Conservation (phyloP, 306 rosid genomes). For the Purshia tridentata region DNA sequence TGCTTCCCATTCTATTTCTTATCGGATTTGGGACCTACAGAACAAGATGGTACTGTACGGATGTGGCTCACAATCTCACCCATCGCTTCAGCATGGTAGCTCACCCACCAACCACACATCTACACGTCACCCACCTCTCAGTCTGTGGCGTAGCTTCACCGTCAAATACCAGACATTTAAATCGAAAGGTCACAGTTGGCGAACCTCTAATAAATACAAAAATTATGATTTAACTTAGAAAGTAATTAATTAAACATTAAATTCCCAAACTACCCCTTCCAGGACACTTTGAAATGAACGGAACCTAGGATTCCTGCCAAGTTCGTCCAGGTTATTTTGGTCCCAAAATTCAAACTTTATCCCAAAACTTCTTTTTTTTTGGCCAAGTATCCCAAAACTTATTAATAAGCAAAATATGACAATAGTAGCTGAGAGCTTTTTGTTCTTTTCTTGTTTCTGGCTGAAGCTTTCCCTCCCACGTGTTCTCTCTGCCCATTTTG, state of each 20-base stretch:
- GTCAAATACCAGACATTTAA: no score
- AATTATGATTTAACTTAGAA: no score
- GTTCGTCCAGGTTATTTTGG: neutral
- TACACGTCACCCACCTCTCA: no score
- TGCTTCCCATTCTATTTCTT: no score
- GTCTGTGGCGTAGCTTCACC: no score
- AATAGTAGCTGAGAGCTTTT: neutral
- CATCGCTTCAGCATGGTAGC: no score
- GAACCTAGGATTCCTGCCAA: neutral
- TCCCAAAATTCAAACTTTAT: neutral
- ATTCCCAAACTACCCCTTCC: neutral
- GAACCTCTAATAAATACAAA: no score
- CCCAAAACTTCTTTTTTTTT: slow-evolving; percentile 3
- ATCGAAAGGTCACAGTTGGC: no score
- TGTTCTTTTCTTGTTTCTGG: neutral
- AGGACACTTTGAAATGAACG: neutral
- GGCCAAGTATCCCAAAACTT: slow-evolving; percentile 2
- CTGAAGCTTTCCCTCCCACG: slow-evolving; percentile 7
- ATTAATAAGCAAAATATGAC: neutral
- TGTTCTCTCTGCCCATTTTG: neutral
- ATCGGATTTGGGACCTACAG: no score
- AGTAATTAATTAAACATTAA: neutral
- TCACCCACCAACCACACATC: no score
- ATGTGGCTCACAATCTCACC: no score
- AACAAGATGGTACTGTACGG: no score